Percentiles rank a stretch among this genome's conserved stretches.
phyloP scores from a whole-genome alignment of 257 asterid genomes.

The Mitragyna speciosa region DNA sequence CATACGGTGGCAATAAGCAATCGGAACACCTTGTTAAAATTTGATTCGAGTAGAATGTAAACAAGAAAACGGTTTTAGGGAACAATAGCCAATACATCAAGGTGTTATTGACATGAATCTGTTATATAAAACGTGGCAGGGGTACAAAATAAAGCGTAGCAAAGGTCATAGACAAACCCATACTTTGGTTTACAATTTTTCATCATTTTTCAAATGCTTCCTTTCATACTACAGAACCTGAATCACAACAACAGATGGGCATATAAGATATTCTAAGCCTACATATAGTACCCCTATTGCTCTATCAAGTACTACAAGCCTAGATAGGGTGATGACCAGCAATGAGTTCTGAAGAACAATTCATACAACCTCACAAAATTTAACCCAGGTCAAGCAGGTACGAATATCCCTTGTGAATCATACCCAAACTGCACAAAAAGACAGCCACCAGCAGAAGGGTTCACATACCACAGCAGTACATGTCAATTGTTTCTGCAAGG shows the following conservation, averaged over 20 bases:
- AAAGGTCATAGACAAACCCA: conserved; percentile 12
- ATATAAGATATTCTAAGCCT: conserved; percentile 38
- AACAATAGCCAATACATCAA: conserved; percentile 11
- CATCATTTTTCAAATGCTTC: conserved; percentile 11
- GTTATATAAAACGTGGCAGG: conserved; percentile 9
- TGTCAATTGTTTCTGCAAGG: conserved; percentile 2
- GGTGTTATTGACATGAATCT: conserved; percentile 12
- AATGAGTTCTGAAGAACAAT: conserved; percentile 27
- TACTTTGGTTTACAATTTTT: conserved; percentile 14
- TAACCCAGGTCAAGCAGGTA: conserved; percentile 21
- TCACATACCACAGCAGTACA: conserved; percentile 2
- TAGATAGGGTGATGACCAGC: conserved; percentile 30
- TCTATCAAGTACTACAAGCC: conserved; percentile 46
- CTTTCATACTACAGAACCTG: conserved; percentile 35
- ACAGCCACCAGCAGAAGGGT: conserved; percentile 4
- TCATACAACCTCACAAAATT: conserved; percentile 42
- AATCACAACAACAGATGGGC: conserved; percentile 28
- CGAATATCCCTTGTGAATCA: conserved; percentile 8
- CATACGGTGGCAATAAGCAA: not conserved
- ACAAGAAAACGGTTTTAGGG: not conserved
- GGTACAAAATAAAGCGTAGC: not conserved
- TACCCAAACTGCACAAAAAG: conserved; percentile 11
- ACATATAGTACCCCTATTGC: conserved; percentile 43
- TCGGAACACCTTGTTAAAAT: not conserved
- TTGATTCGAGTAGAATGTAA: conserved; percentile 3